Evolutionary conservation across 2,329 filamentous ascomycete genomes (phyloP), one percentile per base, ranked within the genome.

Genomic region (Verticillium nubilum): DNA sequence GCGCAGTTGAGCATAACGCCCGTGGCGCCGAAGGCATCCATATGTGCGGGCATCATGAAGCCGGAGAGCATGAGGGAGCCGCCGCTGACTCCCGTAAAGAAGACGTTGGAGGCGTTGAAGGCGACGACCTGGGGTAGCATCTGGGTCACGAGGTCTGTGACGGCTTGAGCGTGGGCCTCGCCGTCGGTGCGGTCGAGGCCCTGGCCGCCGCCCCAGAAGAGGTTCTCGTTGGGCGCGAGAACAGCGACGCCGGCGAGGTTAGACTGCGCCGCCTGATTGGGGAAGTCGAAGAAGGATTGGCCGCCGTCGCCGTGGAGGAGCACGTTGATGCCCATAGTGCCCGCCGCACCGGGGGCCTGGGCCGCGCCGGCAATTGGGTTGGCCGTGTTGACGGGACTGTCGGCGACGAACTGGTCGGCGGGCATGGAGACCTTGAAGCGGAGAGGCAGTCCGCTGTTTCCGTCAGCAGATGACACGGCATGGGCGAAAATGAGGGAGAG

Each of bases 271-370:
- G 54, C 37, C 64, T 84, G 79, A 69, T 84, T 84, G 35, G 81
- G 81, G 70, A 83, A 82, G 67, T 82, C 80, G 69, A 82, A 81
- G 75, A 84, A 84, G 13, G 80, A 83, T 65, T 84, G 79, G 6
- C 83, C 83, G 50, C 83, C 83, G 66, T 86, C 83, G 56, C 83
- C 83, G 67, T 86, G 83, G 3, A 86, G 76, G 35, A 86, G 76
- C 15, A 86, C 78, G 64, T 86, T 86, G 6, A 83, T 73, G 56
- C 81, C 81, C 29, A 82, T 70, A 6, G 70, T 63, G 5, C 78
- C 76, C 0, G 64, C 64, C 25, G 66, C 60, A 29, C 66, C 66
- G 28, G 62, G 55, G 31, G 58, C 37, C 2, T 59, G 59, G 19
- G 66, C 58, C 2, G 70, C 67, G 25, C 67, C 66, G 23, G 73